A percentile compares a stretch with the other conserved stretches of the same genome.
phyloP scores from a whole-genome alignment of 2,329 filamentous ascomycete species.

The Penicillium sp. region DNA sequence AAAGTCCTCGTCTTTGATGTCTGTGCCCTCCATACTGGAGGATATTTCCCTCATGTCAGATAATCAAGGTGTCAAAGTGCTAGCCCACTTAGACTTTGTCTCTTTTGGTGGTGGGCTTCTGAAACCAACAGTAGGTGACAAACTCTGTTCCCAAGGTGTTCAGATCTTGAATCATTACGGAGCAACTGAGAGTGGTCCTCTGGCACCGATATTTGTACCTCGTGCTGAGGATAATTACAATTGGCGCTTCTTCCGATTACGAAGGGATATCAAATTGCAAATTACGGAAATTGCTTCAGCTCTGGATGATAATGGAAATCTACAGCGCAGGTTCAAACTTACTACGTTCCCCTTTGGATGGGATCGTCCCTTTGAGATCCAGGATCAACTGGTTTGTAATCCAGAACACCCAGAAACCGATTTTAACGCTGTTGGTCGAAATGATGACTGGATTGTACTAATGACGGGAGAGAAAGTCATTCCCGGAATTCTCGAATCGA shows the following conservation, averaged over 20 bases:
- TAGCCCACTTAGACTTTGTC: conserved; percentile 4
- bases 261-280: not conserved
- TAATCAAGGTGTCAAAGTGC: not conserved
- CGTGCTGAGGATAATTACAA: not conserved
- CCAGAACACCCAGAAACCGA: not conserved
- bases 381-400: conserved; percentile 1
- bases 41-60: conserved; percentile 7
- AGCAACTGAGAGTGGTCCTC: conserved; percentile 4
- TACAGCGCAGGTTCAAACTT: not conserved
- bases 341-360: conserved; percentile 1
- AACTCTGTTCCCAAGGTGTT: not conserved
- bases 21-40: conserved; percentile 9
- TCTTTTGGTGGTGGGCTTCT: conserved; percentile 2
- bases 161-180: conserved; percentile 11
- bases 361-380: not conserved
- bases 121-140: not conserved
- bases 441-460: conserved; percentile 5
- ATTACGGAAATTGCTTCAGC: not conserved
- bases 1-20: not conserved
- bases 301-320: not conserved
- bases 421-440: conserved; percentile 2
- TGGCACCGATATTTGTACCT: not conserved
- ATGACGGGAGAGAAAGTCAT: conserved; percentile 4
- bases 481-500: not conserved
- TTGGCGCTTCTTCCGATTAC: conserved; percentile 7